Conservation (phyloP, 2,329 filamentous ascomycete species). For the Calonectria montana region DNA sequence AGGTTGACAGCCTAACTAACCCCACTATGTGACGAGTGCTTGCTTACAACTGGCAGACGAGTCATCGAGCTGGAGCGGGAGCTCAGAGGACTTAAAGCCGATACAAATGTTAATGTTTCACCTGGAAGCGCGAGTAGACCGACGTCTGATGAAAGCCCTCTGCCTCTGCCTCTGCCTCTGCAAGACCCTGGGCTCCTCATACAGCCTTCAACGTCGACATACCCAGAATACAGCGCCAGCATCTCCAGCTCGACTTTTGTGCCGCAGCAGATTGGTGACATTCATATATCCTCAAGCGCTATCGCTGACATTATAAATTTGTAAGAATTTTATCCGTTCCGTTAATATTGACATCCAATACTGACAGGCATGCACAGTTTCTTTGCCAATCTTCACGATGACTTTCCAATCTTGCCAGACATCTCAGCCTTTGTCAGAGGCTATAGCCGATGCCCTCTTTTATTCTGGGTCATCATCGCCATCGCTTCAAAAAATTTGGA, state of each 20-base stretch:
- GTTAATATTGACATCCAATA: background rate
- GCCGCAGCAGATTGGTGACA: constrained; percentile 6
- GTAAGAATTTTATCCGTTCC: background rate
- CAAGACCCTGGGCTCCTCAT: background rate
- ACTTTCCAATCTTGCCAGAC: background rate
- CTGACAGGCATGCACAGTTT: background rate
- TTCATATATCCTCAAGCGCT: background rate
- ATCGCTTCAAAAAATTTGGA: background rate
- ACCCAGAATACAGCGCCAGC: constrained; percentile 2
- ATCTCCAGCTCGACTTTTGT: background rate
- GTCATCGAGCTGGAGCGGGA: background rate
- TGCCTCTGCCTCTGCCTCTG: background rate
- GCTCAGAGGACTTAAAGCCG: background rate
- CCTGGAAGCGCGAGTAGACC: background rate
- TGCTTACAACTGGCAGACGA: background rate
- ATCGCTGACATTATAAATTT: constrained; percentile 6
- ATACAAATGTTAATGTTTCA: background rate
- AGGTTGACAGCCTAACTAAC: background rate
- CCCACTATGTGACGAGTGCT: too few species aligned
- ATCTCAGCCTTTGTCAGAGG: background rate
- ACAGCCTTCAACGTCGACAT: background rate
- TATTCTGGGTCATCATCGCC: constrained; percentile 4
- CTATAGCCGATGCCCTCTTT: background rate
- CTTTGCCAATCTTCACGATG: background rate
- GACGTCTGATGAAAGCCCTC: background rate